Conservation (phyloP, 139 green algal genomes). For the Chlamydomonas sp. region DNA sequence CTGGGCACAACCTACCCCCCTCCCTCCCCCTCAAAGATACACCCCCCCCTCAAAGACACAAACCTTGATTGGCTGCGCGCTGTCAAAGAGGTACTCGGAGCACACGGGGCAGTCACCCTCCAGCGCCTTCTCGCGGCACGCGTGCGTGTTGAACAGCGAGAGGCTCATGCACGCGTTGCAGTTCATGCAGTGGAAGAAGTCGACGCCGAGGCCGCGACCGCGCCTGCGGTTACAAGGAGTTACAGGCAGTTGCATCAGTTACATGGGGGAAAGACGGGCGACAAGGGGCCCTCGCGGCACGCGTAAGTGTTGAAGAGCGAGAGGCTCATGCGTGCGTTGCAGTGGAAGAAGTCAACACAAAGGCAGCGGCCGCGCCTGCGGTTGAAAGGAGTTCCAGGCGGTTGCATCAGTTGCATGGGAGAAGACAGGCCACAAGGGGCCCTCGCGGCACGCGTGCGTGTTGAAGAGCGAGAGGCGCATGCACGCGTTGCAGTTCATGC, state of each 20-base stretch:
- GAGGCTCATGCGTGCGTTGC: constrained; percentile 94
- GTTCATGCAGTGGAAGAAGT: constrained; percentile 97
- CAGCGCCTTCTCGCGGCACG: constrained; percentile 77
- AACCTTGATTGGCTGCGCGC: constrained; percentile 69
- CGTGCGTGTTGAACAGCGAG: constrained; percentile 75
- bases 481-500: constrained; percentile 97
- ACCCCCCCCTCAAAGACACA: constrained; percentile 20
- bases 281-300: constrained; percentile 57
- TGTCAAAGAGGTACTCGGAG: constrained; percentile 91
- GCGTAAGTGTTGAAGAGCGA: constrained; percentile 76
- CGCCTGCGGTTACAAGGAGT: constrained; percentile 22
- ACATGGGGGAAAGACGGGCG: neutral
- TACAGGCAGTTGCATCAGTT: neutral
- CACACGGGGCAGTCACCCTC: constrained; percentile 91
- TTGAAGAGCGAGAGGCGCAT: constrained; percentile 84
- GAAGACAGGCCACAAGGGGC: constrained; percentile 95
- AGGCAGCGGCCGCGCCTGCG: constrained; percentile 51
- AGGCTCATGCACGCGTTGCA: constrained; percentile 97
- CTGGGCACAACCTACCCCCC: neutral
- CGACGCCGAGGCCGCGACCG: constrained; percentile 66
- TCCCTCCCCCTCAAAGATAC: too few relatives aligned
- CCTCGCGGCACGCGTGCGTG: constrained; percentile 85
- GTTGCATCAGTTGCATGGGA: too few relatives aligned
- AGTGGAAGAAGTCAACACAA: constrained; percentile 92
- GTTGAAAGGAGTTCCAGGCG: neutral